These are phyloP conservation scores for Pulchroboletus neoregius DNA, from an alignment of 1,284 basidiomycete genomes.

Conservation along the genomic window DNA sequence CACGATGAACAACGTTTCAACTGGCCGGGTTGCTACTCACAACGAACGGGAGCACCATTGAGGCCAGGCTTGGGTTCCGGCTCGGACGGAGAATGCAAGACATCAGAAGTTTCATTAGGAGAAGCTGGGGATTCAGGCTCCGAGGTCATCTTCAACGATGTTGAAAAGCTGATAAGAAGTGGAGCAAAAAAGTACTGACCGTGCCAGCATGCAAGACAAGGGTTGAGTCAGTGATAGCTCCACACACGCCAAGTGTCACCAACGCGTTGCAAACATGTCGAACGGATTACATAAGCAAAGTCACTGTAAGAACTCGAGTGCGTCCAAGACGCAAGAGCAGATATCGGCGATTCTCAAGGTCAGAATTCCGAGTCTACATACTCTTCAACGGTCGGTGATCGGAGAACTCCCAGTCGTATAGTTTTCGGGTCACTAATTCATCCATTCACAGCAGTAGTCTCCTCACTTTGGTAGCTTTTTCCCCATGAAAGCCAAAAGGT, in stretches of 20 bases:
- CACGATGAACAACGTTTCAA: conserved; percentile 3
- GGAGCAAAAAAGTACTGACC: background rate
- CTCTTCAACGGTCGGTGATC: too few species aligned
- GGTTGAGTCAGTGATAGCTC: background rate
- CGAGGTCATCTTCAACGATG: conserved; percentile 17
- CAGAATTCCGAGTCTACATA: too few species aligned
- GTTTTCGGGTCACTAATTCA: too few species aligned
- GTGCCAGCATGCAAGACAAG: conserved; percentile 7
- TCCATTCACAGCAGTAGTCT: too few species aligned
- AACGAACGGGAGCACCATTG: conserved; percentile 39
- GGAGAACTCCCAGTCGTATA: too few species aligned
- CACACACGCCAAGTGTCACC: conserved; percentile 15
- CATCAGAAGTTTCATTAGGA: conserved; percentile 36
- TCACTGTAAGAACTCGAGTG: conserved; percentile 14
- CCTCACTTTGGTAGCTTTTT: too few species aligned
- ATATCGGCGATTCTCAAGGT: too few species aligned
- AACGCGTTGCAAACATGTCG: background rate
- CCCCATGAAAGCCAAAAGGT: too few species aligned
- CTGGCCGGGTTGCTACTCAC: conserved; percentile 27
- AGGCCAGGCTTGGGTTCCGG: conserved; percentile 37
- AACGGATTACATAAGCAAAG: conserved; percentile 16
- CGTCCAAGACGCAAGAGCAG: conserved; percentile 5
- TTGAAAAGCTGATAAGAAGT: background rate
- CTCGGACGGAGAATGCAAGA: conserved; percentile 25
- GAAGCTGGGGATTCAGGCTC: conserved; percentile 27